Base-by-base conservation (phyloP, 1,139 yeast genomes). In the Lodderomyces margitis region DNA sequence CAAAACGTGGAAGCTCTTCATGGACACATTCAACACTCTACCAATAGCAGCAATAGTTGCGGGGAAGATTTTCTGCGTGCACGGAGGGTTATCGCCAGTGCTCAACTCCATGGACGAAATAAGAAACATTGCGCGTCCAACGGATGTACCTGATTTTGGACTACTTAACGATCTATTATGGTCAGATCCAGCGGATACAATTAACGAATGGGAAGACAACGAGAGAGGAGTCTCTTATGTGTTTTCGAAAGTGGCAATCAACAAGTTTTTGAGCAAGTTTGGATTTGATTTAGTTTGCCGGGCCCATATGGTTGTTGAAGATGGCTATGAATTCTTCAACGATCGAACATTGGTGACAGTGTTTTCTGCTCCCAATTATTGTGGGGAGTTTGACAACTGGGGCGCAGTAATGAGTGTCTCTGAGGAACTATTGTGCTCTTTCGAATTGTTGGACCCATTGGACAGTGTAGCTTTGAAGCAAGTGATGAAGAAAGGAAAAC, bases 371-470 rank as follows among this genome's bases (percentile, higher is more conserved):
- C 98, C 98, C 1, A 92, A 92, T 63, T 92, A 92, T 60, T 92
- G 98, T 66, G 98, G 98, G 31, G 98, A 92, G 62, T 92, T 92
- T 57, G 98, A 92, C 61, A 92, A 92, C 59, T 92, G 97, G 97
- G 98, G 98, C 17, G 98, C 98, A 0, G 97, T 92, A 2, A 92
- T 92, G 98, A 82, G 95, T 54, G 98, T 92, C 14, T 81, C 87
- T 51, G 97, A 92, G 52, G 97, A 89, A 54, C 70, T 92, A 49
- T 69, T 92, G 47, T 92, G 98, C 62, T 83, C 92, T 45, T 92
- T 92, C 64, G 98, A 92, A 62, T 74, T 92, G 48, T 70, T 92
- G 46, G 96, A 92, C 64, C 98, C 98, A 7, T 73, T 92, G 56
- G 98, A 92, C 63, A 82, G 95, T 41, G 83, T 86, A 28, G 97